A percentile compares a stretch with the other conserved stretches of the same genome.
These are phyloP conservation scores for Omphalotus olearius DNA, from an alignment of 1,284 basidiomycete species.

Conservation along the genomic window DNA sequence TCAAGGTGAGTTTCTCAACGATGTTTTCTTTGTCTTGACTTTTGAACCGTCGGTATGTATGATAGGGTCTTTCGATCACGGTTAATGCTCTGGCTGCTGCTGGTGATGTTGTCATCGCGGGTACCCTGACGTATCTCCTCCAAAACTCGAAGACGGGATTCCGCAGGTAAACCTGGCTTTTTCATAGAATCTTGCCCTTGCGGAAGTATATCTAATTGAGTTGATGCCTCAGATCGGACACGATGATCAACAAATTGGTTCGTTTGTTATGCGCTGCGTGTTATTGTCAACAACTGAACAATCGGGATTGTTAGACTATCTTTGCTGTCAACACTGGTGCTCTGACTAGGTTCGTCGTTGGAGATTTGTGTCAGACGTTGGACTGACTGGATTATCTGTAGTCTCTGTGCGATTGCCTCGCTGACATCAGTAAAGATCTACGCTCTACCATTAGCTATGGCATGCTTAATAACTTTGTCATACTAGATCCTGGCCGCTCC, in stretches of 20 bases:
- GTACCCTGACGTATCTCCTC: slow-evolving; percentile 36
- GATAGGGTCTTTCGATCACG: slow-evolving; percentile 35
- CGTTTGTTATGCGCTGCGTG: no score
- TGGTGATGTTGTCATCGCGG: slow-evolving; percentile 40
- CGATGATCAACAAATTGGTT: slow-evolving; percentile 42
- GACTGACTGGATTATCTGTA: not conserved
- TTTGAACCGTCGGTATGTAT: not conserved
- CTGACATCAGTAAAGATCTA: slow-evolving; percentile 33
- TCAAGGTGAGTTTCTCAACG: slow-evolving; percentile 4
- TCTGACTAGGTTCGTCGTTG: slow-evolving; percentile 24
- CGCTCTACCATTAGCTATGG: no score
- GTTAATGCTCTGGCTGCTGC: slow-evolving; percentile 40
- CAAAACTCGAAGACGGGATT: slow-evolving; percentile 40
- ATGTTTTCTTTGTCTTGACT: slow-evolving; percentile 7
- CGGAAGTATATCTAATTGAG: not conserved
- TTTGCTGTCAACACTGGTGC: slow-evolving; percentile 47
- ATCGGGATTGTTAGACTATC: slow-evolving; percentile 30
- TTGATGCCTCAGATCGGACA: slow-evolving; percentile 34
- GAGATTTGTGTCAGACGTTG: not conserved
- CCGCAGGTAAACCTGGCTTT: slow-evolving; percentile 25
- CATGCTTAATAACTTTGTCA: no score
- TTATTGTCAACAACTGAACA: no score
- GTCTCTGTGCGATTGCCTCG: slow-evolving; percentile 35
- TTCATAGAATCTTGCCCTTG: no score
- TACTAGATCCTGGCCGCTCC: slow-evolving; percentile 34